phyloP scores from a whole-genome alignment of 2,329 filamentous ascomycete species.

The Fusarium robinianum region DNA sequence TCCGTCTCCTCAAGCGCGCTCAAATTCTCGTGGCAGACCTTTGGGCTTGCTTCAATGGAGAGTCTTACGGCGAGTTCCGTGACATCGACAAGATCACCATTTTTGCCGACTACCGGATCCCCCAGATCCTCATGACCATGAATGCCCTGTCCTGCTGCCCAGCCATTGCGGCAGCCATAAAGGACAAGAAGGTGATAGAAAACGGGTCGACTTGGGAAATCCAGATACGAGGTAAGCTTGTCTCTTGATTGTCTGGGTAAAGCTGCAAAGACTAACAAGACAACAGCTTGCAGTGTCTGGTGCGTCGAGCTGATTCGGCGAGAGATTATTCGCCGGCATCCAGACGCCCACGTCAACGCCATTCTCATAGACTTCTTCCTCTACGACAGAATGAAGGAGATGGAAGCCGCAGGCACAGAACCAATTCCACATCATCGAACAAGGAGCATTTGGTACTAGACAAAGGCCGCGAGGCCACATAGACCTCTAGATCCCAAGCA shows the following conservation, averaged over 20 bases:
- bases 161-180: constrained; percentile 72
- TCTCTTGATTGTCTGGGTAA: neutral
- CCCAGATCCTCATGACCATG: constrained; percentile 85
- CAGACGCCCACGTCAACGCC: constrained; percentile 76
- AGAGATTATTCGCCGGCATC: constrained; percentile 76
- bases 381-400: constrained; percentile 90
- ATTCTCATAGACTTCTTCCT: constrained; percentile 97
- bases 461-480: constrained; percentile 12
- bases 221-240: constrained; percentile 73
- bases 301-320: constrained; percentile 85
- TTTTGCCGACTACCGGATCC: constrained; percentile 97
- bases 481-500: constrained; percentile 12
- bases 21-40: constrained; percentile 96
- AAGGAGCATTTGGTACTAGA: constrained; percentile 90
- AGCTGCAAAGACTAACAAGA: constrained; percentile 13
- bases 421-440: constrained; percentile 80
- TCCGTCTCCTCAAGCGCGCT: constrained; percentile 89
- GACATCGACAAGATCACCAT: constrained; percentile 97
- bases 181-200: constrained; percentile 65
- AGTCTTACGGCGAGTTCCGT: constrained; percentile 76
- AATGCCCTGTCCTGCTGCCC: constrained; percentile 87
- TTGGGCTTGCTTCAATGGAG: constrained; percentile 92
- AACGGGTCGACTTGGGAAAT: constrained; percentile 80
- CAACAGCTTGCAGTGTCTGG: constrained; percentile 86
- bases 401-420: constrained; percentile 67